Evolutionary conservation across 176 grass and related monocot genomes (phyloP).

Genomic region (Areca catechu): DNA sequence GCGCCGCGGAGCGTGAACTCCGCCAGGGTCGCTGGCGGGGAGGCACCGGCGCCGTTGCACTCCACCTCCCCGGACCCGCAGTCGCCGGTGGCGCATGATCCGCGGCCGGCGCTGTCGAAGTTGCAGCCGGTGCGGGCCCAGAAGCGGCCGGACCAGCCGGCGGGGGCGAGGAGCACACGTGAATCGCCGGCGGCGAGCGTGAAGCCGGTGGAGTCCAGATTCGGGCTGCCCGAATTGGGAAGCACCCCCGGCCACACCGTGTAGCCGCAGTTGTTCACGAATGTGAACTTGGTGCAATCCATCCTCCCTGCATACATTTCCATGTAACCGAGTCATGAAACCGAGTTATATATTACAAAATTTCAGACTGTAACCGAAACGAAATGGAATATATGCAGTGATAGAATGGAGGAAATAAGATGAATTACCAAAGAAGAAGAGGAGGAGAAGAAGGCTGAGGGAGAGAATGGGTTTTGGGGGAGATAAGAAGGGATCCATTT

Average conservation of each 20-base stretch:
- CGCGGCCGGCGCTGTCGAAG: constrained; percentile 48
- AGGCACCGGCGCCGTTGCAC: constrained; percentile 51
- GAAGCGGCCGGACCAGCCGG: constrained; percentile 81
- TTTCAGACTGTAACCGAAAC: too few species aligned
- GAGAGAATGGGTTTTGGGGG: too few species aligned
- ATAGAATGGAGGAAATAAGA: too few species aligned
- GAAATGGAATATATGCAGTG: too few species aligned
- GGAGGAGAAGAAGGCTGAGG: too few species aligned
- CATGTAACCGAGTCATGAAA: too few species aligned
- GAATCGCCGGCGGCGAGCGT: constrained; percentile 42
- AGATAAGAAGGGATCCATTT: too few species aligned
- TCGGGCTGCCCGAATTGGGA: constrained; percentile 63
- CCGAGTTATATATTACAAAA: too few species aligned
- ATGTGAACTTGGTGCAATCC: constrained; percentile 55
- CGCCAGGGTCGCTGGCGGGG: constrained; percentile 59
- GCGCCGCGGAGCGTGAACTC: constrained; percentile 69
- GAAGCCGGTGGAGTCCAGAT: constrained; percentile 69
- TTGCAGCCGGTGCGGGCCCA: constrained; percentile 81
- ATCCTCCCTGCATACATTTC: background rate
- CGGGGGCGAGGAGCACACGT: constrained; percentile 40
- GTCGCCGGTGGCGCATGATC: constrained; percentile 73
- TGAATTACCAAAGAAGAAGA: too few species aligned
- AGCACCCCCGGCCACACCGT: constrained; percentile 91
- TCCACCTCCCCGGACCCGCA: constrained; percentile 67
- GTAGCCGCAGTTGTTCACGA: constrained; percentile 71